Base-by-base conservation (phyloP, 306 rosid species). In the Delonix regia region DNA sequence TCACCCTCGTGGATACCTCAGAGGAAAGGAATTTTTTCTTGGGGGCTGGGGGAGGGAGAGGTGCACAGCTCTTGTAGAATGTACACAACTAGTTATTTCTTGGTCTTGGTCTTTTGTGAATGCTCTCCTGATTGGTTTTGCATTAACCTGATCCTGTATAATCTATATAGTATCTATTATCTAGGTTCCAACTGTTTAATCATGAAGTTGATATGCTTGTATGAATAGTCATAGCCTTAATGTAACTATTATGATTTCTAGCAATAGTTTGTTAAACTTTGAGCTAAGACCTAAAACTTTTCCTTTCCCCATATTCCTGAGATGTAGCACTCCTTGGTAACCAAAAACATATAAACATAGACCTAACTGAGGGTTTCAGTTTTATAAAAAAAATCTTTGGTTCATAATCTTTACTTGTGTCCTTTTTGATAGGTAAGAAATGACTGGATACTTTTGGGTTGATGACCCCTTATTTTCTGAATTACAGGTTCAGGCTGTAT, bases 401-500 rank as follows among this genome's bases (percentile, higher is more conserved):
- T 34, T 19, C 19, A 7, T n/a, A 64, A 9, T n/a, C 22, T 11
- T 64, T 36, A 4, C 41, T 16, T 27, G 3, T 55, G 11, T 38
- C 11, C 48, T 9, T 6, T 51, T 81, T 71, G 68, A 36, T 5
- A 38, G 27, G 13, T 41, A 18, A 15, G 33, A 69, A 15, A 57
- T 67, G 47, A 45, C 22, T 45, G 53, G 64, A 47, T 6, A 42
- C 22, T 57, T 78, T 59, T 28, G 9, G 52, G 73, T 52, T 34
- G 69, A 47, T 76, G 45, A 56, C 24, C 39, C 36, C 30, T 38
- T 7, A 41, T 64, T 64, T 64, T 18, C 53, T 42, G 60, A 78
- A 86, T 61, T 75, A 52, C 82, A 91, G 97, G 94, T 89, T 75
- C 94, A 88, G 86, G 97, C 97, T 69, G 94, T 91, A 59, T 78